Conservation (phyloP, 441 rosid genomes). For the Rhodomyrtus psidioides region DNA sequence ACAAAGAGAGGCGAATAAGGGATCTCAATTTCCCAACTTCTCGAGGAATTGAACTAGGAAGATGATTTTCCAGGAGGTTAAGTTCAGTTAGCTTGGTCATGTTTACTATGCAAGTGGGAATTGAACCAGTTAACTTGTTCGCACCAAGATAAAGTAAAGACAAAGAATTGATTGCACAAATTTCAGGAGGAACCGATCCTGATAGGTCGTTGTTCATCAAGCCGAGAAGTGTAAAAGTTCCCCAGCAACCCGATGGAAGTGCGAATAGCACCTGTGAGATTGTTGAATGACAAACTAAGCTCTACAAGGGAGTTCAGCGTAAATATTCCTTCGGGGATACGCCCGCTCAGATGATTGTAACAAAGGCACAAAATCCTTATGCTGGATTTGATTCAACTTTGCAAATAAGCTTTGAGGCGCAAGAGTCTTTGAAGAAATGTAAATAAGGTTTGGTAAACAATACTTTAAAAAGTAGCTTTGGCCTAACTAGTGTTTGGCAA, state of each 20-base stretch:
- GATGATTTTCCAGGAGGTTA: not conserved
- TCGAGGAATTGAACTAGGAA: not conserved
- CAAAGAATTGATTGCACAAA: not conserved
- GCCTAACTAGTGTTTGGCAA: too few relatives aligned
- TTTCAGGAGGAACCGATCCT: not conserved
- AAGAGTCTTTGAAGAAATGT: too few relatives aligned
- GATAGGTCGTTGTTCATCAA: not conserved
- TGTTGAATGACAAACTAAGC: not conserved
- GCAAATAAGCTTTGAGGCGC: too few relatives aligned
- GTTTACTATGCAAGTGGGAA: not conserved
- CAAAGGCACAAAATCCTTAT: not conserved
- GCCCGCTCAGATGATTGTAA: not conserved
- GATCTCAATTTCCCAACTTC: not conserved
- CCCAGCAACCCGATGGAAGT: not conserved
- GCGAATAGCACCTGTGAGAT: not conserved
- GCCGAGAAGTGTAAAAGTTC: not conserved
- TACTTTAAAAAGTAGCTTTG: too few relatives aligned
- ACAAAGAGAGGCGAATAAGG: not conserved
- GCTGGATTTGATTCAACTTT: too few relatives aligned
- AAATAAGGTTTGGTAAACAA: too few relatives aligned
- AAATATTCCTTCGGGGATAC: not conserved
- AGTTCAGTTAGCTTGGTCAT: not conserved
- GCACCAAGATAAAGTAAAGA: not conserved
- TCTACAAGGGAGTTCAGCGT: not conserved
- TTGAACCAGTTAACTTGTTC: not conserved